Conservation (phyloP, 169 alveolate genomes). For the Nephromyces sp. region DNA sequence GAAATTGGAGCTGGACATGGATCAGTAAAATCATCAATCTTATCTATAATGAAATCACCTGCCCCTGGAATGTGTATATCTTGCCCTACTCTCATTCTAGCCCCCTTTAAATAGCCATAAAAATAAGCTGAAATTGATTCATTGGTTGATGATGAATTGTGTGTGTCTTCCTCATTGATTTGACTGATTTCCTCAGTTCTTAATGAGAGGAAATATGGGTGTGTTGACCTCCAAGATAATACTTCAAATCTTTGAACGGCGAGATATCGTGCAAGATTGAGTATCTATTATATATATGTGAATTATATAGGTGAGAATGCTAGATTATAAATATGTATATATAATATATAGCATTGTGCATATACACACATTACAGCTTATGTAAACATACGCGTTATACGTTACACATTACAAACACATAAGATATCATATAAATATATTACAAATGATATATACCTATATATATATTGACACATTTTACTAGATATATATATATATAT, state of each 20-base stretch:
- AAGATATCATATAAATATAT: not conserved
- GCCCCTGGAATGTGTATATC: constrained; percentile 78
- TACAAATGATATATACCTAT: not conserved
- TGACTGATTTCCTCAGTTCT: constrained; percentile 51
- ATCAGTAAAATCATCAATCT: constrained; percentile 57
- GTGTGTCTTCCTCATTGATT: not conserved
- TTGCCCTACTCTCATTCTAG: constrained; percentile 69
- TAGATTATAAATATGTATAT: not conserved
- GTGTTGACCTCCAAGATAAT: constrained; percentile 88
- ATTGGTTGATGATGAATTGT: not conserved
- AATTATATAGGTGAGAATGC: not conserved
- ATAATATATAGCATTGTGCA: not conserved
- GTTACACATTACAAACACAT: not conserved
- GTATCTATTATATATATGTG: not conserved
- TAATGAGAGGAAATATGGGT: constrained; percentile 90
- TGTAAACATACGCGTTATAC: too few relatives aligned
- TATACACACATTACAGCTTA: too few relatives aligned
- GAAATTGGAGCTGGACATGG: constrained; percentile 71
- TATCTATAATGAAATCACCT: constrained; percentile 70
- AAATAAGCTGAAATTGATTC: constrained; percentile 28
- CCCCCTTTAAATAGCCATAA: constrained; percentile 90
- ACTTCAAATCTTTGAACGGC: constrained; percentile 79
- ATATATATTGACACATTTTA: not conserved
- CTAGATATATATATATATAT: not conserved
- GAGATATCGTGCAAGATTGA: constrained; percentile 85